A percentile compares a stretch with the other conserved stretches of the same genome.
These are phyloP conservation scores for Pyrus hybrid DNA, from an alignment of 331 rosid genomes.

Conservation along the genomic window DNA sequence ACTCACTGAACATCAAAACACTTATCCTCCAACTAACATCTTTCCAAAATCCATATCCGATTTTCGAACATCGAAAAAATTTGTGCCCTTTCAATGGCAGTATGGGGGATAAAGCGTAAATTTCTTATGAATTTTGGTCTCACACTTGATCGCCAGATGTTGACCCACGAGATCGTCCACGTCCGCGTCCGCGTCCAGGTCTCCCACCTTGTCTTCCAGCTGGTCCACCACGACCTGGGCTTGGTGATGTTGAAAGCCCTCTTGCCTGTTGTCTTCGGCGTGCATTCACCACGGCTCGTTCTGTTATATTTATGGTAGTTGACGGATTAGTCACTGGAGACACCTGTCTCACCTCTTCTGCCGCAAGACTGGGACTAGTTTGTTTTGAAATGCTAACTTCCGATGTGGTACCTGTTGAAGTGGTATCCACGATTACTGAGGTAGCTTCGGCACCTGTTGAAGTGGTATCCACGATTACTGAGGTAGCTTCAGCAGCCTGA, in stretches of 20 bases:
- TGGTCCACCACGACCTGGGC: constrained; percentile 60
- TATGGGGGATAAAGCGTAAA: not conserved
- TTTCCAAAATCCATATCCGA: not conserved
- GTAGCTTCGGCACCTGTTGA: constrained; percentile 39
- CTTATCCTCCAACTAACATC: not conserved
- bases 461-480: constrained; percentile 23
- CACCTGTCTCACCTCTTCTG: constrained; percentile 46
- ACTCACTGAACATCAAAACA: not conserved
- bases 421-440: constrained; percentile 23
- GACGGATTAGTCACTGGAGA: constrained; percentile 43
- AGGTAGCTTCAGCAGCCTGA: constrained; percentile 44
- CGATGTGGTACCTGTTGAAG: constrained; percentile 20
- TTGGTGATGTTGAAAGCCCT: not conserved
- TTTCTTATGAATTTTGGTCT: not conserved
- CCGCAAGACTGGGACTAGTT: constrained; percentile 17
- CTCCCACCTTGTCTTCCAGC: constrained; percentile 31
- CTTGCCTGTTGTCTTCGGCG: constrained; percentile 35
- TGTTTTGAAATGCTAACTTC: constrained; percentile 39
- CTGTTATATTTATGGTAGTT: constrained; percentile 46
- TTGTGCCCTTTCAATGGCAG: not conserved
- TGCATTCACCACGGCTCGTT: constrained; percentile 65
- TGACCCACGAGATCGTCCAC: constrained; percentile 47
- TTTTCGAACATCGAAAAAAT: not conserved
- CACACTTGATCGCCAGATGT: constrained; percentile 35
- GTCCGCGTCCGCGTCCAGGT: constrained; percentile 23